Base-by-base conservation (phyloP, 2,329 filamentous ascomycete genomes). In the Ceratocystis ficicola region DNA sequence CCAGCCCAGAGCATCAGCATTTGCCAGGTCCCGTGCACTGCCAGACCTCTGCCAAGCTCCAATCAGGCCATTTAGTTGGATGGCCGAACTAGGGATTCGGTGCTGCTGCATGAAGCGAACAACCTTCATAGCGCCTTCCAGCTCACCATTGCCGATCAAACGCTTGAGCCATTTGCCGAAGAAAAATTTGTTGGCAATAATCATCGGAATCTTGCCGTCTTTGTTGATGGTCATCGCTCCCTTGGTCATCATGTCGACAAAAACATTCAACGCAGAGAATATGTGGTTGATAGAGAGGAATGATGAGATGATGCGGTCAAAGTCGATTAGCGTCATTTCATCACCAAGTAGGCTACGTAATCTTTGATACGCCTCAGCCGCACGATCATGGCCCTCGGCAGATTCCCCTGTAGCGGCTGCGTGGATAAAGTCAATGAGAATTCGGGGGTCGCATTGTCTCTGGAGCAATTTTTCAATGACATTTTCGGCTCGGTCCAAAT, bases 151-250 rank as follows among this genome's bases (percentile, higher is more conserved):
- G 17, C 86, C 86, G 66, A 95, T 88, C 7, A 95, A 82, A 62
- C 88, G 85, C 74, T 93, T 93, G 72, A 95, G 81, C 92, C 91
- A 96, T 71, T 90, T 92, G 44, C 87, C 88, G 70, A 91, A 88
- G 74, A 96, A 89, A 75, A 90, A 93, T 69, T 87, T 86, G 74
- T 95, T 94, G 62, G 77, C 78, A 48, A 84, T 74, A 7, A 77
- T 75, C 0, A 77, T 76, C 0, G 82, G 81, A 66, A 84, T 74
- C 20, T 73, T 70, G 63, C 75, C 74, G 66, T 74, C 73, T 63
- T 71, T 73, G 6, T 72, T 70, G 62, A 83, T 71, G 66, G 83
- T 77, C 65, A 84, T 74, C 57, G 77, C 73, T 4, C 81, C 81
- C 3, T 83, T 81, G 66, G 84, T 83, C 85, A 95, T 91, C 90